These are phyloP conservation scores for Aspergillus bombycis DNA, from an alignment of 2,329 filamentous ascomycete species.

Conservation along the genomic window DNA sequence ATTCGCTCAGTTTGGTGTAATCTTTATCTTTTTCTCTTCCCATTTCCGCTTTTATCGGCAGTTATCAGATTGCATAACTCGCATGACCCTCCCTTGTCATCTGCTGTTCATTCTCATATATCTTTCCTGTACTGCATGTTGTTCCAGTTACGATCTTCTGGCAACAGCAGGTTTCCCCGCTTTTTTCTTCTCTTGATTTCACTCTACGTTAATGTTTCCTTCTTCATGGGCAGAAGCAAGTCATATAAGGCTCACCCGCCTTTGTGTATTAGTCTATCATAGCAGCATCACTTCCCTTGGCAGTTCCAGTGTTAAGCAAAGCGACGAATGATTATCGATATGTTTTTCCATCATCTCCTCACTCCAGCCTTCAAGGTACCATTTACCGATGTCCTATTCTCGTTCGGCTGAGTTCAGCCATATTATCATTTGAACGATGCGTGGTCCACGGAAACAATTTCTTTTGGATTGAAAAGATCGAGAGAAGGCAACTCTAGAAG, in stretches of 20 bases:
- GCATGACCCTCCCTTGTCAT: constrained; percentile 28
- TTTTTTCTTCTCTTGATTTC: constrained; percentile 14
- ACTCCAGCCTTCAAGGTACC: neutral
- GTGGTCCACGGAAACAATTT: neutral
- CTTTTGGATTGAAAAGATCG: constrained; percentile 1
- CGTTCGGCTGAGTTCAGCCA: neutral
- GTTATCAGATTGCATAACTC: constrained; percentile 33
- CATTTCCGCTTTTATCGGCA: constrained; percentile 24
- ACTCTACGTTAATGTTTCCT: constrained; percentile 28
- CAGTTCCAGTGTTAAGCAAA: constrained; percentile 18
- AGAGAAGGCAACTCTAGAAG: constrained; percentile 1
- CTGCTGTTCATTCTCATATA: constrained; percentile 17
- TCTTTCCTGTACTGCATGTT: constrained; percentile 19
- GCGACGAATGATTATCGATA: constrained; percentile 27
- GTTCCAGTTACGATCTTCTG: constrained; percentile 33
- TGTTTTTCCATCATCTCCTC: constrained; percentile 9
- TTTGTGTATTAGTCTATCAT: constrained; percentile 34
- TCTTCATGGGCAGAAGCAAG: constrained; percentile 26
- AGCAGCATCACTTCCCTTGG: constrained; percentile 26
- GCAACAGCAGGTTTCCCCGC: constrained; percentile 16
- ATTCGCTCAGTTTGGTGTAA: constrained; percentile 14
- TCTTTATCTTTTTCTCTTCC: constrained; percentile 22
- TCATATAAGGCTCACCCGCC: constrained; percentile 23
- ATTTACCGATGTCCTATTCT: constrained; percentile 1
- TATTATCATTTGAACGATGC: neutral